Base-by-base conservation (phyloP, 129 eudicot genomes). In the Solidago caesia region DNA sequence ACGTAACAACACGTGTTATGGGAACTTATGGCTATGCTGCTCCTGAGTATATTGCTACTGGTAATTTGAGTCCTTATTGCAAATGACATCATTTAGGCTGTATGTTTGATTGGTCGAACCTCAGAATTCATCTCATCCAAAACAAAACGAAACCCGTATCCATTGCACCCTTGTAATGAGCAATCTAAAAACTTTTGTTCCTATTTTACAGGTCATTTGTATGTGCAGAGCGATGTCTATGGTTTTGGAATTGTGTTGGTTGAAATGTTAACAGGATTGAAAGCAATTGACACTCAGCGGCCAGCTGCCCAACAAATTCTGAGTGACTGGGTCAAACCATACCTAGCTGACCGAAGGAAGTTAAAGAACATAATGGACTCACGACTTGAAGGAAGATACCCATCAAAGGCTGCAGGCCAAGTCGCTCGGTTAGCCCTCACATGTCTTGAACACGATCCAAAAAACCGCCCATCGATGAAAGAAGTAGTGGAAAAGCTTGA, bases 221-320 rank as follows among this genome's bases (percentile, higher is more conserved):
- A 87, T 27, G 89, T 87, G 57, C 87, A 90, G 89, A 90, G 96
- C 15, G 96, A 90, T 42, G 96, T 90, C 41, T 90, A 90, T 67
- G 89, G 84, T 62, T 90, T 90, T 65, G 96, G 96, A 39, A 91
- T 87, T 6, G 91, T 90, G 4, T 21, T 90, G 71, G 87, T 87
- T 2, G 96, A 90, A 81, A 82, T 90, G 87, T 79, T 87, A 12
- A 90, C 96, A 16, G 96, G 96, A 15, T 46, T 87, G 48, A 84
- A 89, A 29, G 91, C 87, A 13, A 75, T 87, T 8, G 93, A 90
- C 65, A 26, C 78, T 21, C 83, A 29, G 45, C 96, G 96, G 39
- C 91, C 96, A 4, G 65, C 64, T 15, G 77, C 80, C 3, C 91
- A 80, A 62, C 88, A 72, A 0, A 82, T 65, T 59, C 74, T 91